Conservation (phyloP, 179 eudicot genomes). For the Amaranthus tricolor region DNA sequence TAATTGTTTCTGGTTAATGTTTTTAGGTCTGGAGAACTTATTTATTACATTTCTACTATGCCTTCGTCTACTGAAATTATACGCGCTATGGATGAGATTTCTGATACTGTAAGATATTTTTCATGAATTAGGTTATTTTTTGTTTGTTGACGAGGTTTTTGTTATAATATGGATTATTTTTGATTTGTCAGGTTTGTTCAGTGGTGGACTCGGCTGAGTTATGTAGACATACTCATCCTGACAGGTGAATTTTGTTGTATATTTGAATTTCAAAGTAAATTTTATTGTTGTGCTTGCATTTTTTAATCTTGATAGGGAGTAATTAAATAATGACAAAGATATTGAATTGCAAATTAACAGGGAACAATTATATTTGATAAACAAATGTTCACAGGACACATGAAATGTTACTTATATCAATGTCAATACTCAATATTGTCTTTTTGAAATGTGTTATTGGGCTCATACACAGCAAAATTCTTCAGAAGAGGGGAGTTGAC, state of each 20-base stretch:
- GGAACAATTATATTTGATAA: no score
- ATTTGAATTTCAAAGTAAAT: neutral
- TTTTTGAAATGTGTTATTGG: no score
- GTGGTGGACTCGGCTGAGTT: conserved; percentile 91
- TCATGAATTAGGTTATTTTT: conserved; percentile 6
- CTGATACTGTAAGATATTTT: conserved; percentile 57
- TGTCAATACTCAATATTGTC: no score
- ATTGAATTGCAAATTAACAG: no score
- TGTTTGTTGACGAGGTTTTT: neutral
- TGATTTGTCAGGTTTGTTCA: conserved; percentile 64
- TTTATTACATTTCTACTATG: conserved; percentile 56
- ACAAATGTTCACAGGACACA: no score
- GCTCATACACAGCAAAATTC: no score
- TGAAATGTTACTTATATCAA: no score
- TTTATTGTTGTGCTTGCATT: neutral
- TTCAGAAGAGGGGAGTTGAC: no score
- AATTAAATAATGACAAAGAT: no score
- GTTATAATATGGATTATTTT: neutral
- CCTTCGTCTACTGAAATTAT: conserved; percentile 70
- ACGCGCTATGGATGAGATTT: conserved; percentile 88
- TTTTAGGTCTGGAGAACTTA: conserved; percentile 79
- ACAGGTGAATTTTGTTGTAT: conserved; percentile 46
- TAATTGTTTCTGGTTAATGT: neutral
- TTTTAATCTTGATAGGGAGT: neutral
- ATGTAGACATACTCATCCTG: conserved; percentile 95